Evolutionary conservation across 2,329 filamentous ascomycete species (phyloP), one percentile per base, ranked within the genome.

Genomic region (Cephalotrichum gorgonifer): DNA sequence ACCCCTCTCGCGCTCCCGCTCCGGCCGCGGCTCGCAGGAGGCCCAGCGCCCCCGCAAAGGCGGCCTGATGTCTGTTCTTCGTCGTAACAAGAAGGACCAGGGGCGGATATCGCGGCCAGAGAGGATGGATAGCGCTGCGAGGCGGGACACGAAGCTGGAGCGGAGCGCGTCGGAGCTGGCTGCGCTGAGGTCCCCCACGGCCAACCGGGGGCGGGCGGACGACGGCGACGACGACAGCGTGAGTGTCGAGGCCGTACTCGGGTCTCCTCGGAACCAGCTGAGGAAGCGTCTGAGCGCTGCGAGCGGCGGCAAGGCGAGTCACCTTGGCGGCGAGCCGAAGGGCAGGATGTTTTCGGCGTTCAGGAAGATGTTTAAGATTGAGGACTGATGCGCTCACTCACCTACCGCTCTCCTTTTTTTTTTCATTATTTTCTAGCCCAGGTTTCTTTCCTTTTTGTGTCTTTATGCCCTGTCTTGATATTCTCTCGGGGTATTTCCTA

Each of bases 281-380:
- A 30, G 22, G 39, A 33, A 26, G 28, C 25, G 39, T 7, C 15
- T n/a, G n/a, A 14, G 12, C 5, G 8, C 2, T 11, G 26, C 17
- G n/a, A 28, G 6, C n/a, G 35, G 27, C 23, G 4, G 52, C 56
- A 39, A 49, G 57, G 41, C 63, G 35, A 39, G 35, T 7, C 39
- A n/a, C n/a, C n/a, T n/a, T n/a, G n/a, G n/a, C 30, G 48, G 53
- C 15, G 60, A 61, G 31, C 52, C 41, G 47, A 61, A 56, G 53
- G 79, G 76, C 68, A 87, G 86, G 73, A 85, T 83, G 64, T 87
- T 88, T 63, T 73, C 74, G 39, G 67, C 71, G 49, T 63, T 88
- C 60, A 78, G 84, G 61, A 78, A 72, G 61, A 83, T 84, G 62
- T 85, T 88, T 64, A 62, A 70, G 39, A 60, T 76, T 50, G 60